Conservation (phyloP, 2,329 filamentous ascomycete genomes). For the Xylaria sp. region DNA sequence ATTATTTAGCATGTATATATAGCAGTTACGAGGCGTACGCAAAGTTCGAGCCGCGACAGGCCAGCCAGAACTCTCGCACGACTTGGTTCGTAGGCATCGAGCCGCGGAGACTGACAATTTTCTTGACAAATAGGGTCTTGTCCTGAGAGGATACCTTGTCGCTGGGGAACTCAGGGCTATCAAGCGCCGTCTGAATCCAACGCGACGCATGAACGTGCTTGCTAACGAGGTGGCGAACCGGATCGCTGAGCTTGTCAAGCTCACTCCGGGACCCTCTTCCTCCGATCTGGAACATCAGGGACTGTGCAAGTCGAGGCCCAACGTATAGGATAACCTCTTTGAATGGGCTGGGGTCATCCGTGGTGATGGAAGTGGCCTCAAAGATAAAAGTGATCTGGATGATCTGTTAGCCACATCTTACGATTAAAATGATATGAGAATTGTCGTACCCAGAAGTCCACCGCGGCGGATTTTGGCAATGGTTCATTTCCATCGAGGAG, state of each 20-base stretch:
- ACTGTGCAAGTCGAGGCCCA: slow-evolving; percentile 55
- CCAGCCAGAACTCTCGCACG: slow-evolving; percentile 68
- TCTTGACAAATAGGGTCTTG: slow-evolving; percentile 60
- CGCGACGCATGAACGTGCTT: slow-evolving; percentile 50
- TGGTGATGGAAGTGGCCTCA: slow-evolving; percentile 40
- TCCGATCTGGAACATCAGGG: slow-evolving; percentile 60
- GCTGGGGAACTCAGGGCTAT: slow-evolving; percentile 52
- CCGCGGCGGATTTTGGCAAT: slow-evolving; percentile 67
- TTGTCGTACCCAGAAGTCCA: slow-evolving; percentile 65
- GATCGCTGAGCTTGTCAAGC: slow-evolving; percentile 64
- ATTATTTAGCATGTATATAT: no score
- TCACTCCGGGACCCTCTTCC: slow-evolving; percentile 67
- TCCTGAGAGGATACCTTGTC: slow-evolving; percentile 54
- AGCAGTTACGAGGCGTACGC: slow-evolving; percentile 49
- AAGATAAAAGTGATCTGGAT: slow-evolving; percentile 47
- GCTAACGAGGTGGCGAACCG: slow-evolving; percentile 62
- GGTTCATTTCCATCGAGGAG: slow-evolving; percentile 67
- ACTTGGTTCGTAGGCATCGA: slow-evolving; percentile 59
- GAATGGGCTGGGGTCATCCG: slow-evolving; percentile 40
- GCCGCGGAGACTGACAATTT: slow-evolving; percentile 61
- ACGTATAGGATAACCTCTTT: slow-evolving; percentile 51
- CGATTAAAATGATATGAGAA: background rate
- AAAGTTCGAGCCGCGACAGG: slow-evolving; percentile 57
- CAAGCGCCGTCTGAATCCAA: slow-evolving; percentile 60
- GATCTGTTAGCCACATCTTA: slow-evolving; percentile 5